These are phyloP conservation scores for Aspergillus ellipticus DNA, from an alignment of 495 filamentous ascomycete species.

Conservation along the genomic window DNA sequence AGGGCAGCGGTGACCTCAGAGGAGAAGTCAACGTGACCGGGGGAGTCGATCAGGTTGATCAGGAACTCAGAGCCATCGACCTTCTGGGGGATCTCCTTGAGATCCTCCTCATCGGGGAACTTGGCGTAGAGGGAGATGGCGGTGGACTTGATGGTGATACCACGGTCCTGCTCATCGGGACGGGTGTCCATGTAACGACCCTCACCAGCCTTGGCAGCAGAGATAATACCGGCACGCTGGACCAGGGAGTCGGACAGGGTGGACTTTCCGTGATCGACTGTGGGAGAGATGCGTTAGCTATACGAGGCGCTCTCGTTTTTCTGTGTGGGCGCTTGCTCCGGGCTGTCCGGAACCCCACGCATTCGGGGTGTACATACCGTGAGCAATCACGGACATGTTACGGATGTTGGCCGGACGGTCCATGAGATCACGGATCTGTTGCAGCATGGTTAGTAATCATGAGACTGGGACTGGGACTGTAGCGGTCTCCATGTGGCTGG, in stretches of 20 bases:
- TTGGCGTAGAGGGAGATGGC: slow-evolving; percentile 97
- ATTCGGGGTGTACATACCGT: slow-evolving; percentile 62
- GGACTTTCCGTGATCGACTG: slow-evolving; percentile 99
- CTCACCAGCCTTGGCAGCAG: slow-evolving; percentile 94
- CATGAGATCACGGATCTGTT: slow-evolving; percentile 87
- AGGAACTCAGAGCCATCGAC: slow-evolving; percentile 91
- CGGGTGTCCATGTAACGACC: slow-evolving; percentile 95
- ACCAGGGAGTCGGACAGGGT: slow-evolving; percentile 98
- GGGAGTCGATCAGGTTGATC: slow-evolving; percentile 99
- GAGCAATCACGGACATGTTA: slow-evolving; percentile 99
- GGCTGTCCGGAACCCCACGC: background rate
- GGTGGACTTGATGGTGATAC: slow-evolving; percentile 99
- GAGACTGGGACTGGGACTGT: background rate
- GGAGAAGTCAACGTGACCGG: slow-evolving; percentile 99
- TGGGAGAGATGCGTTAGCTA: slow-evolving; percentile 7
- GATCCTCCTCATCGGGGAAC: slow-evolving; percentile 75
- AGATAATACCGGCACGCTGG: slow-evolving; percentile 99
- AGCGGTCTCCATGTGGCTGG: background rate
- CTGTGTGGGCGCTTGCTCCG: no score
- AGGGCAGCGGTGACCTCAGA: slow-evolving; percentile 99
- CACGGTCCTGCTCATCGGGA: slow-evolving; percentile 96
- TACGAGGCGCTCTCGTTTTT: no score
- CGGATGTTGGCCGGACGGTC: slow-evolving; percentile 97
- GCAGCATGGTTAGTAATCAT: slow-evolving; percentile 12
- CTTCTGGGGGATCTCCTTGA: slow-evolving; percentile 92